A percentile compares a stretch with the other conserved stretches of the same genome.
Conservation (phyloP, 2,329 filamentous ascomycete genomes). For the Diaporthe sp. region DNA sequence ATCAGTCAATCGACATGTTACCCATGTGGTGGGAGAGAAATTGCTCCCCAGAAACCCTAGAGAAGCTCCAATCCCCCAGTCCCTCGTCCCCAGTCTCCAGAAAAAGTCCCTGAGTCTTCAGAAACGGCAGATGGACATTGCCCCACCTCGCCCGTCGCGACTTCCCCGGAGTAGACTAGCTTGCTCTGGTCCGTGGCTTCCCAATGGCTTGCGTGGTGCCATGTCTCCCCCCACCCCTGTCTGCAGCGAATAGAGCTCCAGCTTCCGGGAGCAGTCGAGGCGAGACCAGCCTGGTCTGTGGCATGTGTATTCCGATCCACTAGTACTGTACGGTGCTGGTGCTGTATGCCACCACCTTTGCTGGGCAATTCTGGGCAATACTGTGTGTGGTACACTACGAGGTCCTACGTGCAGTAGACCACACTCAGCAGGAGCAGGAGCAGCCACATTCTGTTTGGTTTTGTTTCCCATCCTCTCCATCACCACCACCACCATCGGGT, state of each 20-base stretch:
- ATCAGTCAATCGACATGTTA: background rate
- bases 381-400: background rate
- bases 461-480: slow-evolving; percentile 22
- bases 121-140: slow-evolving; percentile 24
- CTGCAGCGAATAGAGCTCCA: slow-evolving; percentile 30
- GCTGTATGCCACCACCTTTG: background rate
- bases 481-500: slow-evolving; percentile 34
- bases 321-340: slow-evolving; percentile 6
- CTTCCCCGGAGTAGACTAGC: slow-evolving; percentile 26
- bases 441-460: slow-evolving; percentile 17
- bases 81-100: background rate
- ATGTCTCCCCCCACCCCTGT: slow-evolving; percentile 5
- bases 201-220: slow-evolving; percentile 20
- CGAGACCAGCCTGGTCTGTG: slow-evolving; percentile 15
- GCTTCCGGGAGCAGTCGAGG: slow-evolving; percentile 14
- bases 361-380: slow-evolving; percentile 6
- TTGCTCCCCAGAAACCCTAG: background rate
- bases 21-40: background rate
- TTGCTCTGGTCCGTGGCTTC: slow-evolving; percentile 14
- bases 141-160: background rate
- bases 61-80: background rate
- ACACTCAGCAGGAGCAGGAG: background rate
- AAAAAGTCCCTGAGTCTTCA: slow-evolving; percentile 18
- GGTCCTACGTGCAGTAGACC: background rate
- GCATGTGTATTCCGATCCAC: slow-evolving; percentile 23